Base-by-base conservation (phyloP, 176 grass and related monocot species). In the Raddia distichophylla region DNA sequence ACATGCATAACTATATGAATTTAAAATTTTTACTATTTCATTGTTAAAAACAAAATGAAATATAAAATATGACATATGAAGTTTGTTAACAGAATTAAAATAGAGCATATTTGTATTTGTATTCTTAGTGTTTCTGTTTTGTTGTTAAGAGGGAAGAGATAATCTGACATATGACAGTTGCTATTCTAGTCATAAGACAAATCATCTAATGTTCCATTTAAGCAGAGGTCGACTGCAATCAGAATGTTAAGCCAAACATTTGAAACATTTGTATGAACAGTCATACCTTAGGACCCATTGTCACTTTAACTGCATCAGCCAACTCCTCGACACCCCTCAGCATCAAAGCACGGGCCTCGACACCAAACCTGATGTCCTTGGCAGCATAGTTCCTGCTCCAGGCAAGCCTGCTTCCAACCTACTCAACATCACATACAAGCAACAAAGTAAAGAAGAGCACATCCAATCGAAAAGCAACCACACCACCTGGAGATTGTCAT, bases 351-450 rank as follows among this genome's bases (percentile, higher is more conserved):
- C 95, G 95, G 72, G 92, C 95, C 67, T 98, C 95, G 10, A 98
- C 92, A 55, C 95, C 95, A 89, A 98, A 98, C 55, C 16, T 95
- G 86, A 98, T 98, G 73, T 98, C 95, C 70, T 98, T 95, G 15
- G 95, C 92, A 6, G 95, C 95, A 91, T 95, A 98, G 69, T 88
- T 98, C 88, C 95, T 91, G 81, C 86, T 98, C 90, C 86, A 98
- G 74, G 73, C 71, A n/a, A 98, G 86, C 57, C 86, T 91, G 67
- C 92, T 94, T 80, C 95, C 95, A 88, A 93, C 84, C 95, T 98
- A 57, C 15, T 64, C 0, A 82, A 42, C 50, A 85, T 75, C n/a
- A 54, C 49, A 86, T 64, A 45, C 1, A 72, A 75, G 11, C 18
- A 85, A 61, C 10, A 35, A 9, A 27, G 10, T 15, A 66, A 37